These are phyloP conservation scores for Dioszegia hungarica DNA, from an alignment of 768 basidiomycete species.

Conservation along the genomic window DNA sequence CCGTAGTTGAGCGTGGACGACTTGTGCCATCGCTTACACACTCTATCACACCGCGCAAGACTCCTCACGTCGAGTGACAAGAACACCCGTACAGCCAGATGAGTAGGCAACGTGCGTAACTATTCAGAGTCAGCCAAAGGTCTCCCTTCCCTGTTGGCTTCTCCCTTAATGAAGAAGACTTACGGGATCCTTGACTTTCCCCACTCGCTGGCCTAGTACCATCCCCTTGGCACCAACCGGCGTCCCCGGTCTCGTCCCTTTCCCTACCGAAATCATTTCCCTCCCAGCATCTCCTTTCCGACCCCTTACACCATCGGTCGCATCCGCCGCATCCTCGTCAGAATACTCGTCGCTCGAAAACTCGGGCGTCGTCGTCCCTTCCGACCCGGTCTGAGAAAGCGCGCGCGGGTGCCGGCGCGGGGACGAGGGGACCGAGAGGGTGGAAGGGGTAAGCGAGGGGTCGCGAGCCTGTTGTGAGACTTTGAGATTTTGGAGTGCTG, in stretches of 20 bases:
- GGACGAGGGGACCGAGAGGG: constrained; percentile 14
- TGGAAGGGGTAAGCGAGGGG: constrained; percentile 20
- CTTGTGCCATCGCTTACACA: constrained; percentile 79
- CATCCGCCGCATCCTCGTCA: not conserved
- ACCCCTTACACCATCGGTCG: too few relatives aligned
- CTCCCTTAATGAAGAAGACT: constrained; percentile 9
- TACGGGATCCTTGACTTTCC: constrained; percentile 41
- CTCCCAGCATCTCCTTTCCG: constrained; percentile 31
- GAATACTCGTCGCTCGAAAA: constrained; percentile 11
- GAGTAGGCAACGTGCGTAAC: constrained; percentile 61
- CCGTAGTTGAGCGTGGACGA: constrained; percentile 90
- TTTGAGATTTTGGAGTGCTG: constrained; percentile 45
- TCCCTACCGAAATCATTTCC: constrained; percentile 37
- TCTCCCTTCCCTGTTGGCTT: not conserved
- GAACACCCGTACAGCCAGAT: constrained; percentile 75
- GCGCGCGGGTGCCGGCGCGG: not conserved
- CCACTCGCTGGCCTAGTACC: constrained; percentile 17
- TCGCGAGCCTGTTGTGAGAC: constrained; percentile 34
- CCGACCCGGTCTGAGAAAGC: constrained; percentile 3
- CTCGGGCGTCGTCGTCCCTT: too few relatives aligned
- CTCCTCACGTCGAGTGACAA: constrained; percentile 59
- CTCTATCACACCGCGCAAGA: constrained; percentile 70
- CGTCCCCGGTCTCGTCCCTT: constrained; percentile 42
- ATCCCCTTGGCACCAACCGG: constrained; percentile 25
- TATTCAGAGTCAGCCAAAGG: constrained; percentile 11